These are phyloP conservation scores for Xylaria sp. DNA, from an alignment of 2,329 filamentous ascomycete species.

Conservation along the genomic window DNA sequence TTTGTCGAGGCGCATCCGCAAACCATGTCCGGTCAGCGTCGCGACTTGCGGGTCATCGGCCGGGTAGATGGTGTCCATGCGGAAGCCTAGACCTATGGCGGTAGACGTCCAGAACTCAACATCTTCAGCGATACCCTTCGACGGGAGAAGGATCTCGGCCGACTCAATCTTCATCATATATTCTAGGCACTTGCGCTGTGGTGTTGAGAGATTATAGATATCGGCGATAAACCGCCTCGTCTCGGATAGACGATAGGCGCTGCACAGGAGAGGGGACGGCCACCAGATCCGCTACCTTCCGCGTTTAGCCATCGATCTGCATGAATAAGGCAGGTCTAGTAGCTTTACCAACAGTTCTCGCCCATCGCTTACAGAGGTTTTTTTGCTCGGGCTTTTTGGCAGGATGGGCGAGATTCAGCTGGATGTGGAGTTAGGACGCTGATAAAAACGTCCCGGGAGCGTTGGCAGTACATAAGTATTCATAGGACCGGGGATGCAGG, in stretches of 20 bases:
- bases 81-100: conserved; percentile 33
- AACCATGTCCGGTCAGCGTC: conserved; percentile 34
- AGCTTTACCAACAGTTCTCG: too few relatives aligned
- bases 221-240: conserved; percentile 11
- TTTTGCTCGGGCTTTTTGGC: too few relatives aligned
- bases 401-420: too few relatives aligned
- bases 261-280: conserved; percentile 12
- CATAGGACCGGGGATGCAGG: too few relatives aligned
- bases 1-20: conserved; percentile 37
- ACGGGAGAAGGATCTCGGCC: conserved; percentile 38
- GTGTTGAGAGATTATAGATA: conserved; percentile 24
- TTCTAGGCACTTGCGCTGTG: conserved; percentile 16
- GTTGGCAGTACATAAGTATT: too few relatives aligned
- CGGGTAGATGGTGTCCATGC: conserved; percentile 39
- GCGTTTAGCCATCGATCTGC: conserved; percentile 23
- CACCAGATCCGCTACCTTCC: conserved; percentile 20
- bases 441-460: too few relatives aligned
- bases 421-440: too few relatives aligned
- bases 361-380: too few relatives aligned
- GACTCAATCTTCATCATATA: conserved; percentile 33
- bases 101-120: conserved; percentile 39
- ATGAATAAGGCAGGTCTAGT: background rate
- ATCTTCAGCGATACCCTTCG: conserved; percentile 37
- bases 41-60: conserved; percentile 39
- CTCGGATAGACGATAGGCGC: background rate